Base-by-base conservation (phyloP, 2,329 filamentous ascomycete genomes). In the Colletotrichum viniferum region DNA sequence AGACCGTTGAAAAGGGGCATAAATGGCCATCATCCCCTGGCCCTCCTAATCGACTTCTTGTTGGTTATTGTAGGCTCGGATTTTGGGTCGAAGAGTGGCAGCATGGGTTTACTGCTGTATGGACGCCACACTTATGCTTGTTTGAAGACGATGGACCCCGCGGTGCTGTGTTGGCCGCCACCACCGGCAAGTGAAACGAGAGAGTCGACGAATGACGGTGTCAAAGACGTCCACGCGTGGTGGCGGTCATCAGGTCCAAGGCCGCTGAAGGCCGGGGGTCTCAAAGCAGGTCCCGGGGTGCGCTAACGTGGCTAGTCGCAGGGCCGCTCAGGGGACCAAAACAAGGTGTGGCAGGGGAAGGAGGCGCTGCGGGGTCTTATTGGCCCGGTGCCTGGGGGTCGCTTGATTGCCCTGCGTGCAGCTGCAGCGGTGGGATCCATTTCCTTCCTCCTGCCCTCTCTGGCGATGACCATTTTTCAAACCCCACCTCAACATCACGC, bases 151-250 rank as follows among this genome's bases (percentile, higher is more conserved):
- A n/a, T 18, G 61, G 43, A 60, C 18, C n/a, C 28, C 16, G 34
- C 21, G 30, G 61, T 4, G 18, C 24, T 63, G 68, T 34, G 61
- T 74, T 74, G 68, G 48, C 26, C 36, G 67, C 60, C 56, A n/a
- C 26, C 18, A 36, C 38, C 21, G 68, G 43, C 36, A 43, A 62
- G 72, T 74, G 72, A 74, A 74, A 74, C 72, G 62, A 7, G 7
- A 9, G 65, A 28, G 68, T 61, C 38, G 68, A 26, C 72, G 72
- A 74, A 74, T 74, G 72, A 74, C 61, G 4, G 14, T 26, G 61
- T 64, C 52, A 14, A 28, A 55, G 36, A 52, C 68, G 21, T 61
- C 24, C 36, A 58, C 68, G 62, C 36, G 36, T 66, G 68, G 68
- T 71, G 68, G 68, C 61, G 61, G 72, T 74, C 68, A 65, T 66